Evolutionary conservation across 176 grass and related monocot species (phyloP).

Genomic region (Bonia amplexicaulis): DNA sequence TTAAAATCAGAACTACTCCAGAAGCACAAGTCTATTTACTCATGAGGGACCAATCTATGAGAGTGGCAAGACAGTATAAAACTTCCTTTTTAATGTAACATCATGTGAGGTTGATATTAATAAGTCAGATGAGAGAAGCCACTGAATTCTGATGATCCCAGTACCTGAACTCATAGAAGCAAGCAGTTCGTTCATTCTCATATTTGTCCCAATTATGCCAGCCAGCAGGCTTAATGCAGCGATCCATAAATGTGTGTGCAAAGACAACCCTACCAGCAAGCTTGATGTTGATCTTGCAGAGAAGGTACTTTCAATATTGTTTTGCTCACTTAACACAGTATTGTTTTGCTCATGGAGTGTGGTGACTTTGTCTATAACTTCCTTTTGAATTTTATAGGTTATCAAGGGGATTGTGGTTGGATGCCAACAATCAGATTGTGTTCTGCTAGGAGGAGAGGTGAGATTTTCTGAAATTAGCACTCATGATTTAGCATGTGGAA

Average conservation of each 20-base stretch:
- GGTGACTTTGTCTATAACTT: not conserved
- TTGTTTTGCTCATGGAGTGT: no score
- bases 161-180: conserved; percentile 96
- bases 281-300: conserved; percentile 95
- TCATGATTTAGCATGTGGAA: not conserved
- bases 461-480: not conserved
- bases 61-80: not conserved
- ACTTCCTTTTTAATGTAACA: not conserved
- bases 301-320: conserved; percentile 42
- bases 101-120: not conserved
- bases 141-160: not conserved
- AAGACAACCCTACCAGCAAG: conserved; percentile 95
- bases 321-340: no score
- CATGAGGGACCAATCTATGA: not conserved
- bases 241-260: conserved; percentile 92
- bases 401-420: conserved; percentile 90
- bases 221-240: conserved; percentile 63
- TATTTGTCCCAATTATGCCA: conserved; percentile 97
- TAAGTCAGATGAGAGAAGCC: not conserved
- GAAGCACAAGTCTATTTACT: not conserved
- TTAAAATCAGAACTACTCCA: not conserved
- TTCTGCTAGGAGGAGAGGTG: conserved; percentile 86
- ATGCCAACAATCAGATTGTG: conserved; percentile 83
- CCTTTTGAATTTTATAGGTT: conserved; percentile 42
- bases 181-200: conserved; percentile 91